A percentile compares a stretch with the other conserved stretches of the same genome.
These are phyloP conservation scores for Escallonia rubra DNA, from an alignment of 129 eudicot species.

Conservation along the genomic window DNA sequence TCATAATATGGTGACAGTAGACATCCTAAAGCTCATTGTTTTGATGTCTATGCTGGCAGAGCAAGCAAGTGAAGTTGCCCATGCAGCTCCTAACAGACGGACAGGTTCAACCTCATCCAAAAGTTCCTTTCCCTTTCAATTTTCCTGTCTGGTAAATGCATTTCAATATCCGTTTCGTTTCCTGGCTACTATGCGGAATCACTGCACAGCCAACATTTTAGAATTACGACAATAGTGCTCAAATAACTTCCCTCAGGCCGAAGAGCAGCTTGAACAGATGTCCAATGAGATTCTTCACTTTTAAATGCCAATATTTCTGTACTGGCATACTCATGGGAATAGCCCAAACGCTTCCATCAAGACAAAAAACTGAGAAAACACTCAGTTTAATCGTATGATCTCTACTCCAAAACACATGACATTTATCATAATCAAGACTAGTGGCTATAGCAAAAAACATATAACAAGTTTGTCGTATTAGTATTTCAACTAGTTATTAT, in stretches of 20 bases:
- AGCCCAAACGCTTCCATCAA: too few species aligned
- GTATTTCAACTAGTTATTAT: background rate
- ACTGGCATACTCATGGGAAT: too few species aligned
- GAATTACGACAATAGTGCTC: constrained; percentile 89
- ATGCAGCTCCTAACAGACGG: constrained; percentile 95
- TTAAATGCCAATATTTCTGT: too few species aligned
- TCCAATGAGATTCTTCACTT: constrained; percentile 57
- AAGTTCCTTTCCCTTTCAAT: constrained; percentile 2
- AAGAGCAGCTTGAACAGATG: constrained; percentile 87
- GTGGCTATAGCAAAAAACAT: background rate
- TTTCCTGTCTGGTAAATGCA: background rate
- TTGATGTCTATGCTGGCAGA: constrained; percentile 41
- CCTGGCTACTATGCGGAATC: constrained; percentile 2
- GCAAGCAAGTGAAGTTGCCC: constrained; percentile 74
- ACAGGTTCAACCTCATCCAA: constrained; percentile 61
- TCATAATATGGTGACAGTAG: too few species aligned
- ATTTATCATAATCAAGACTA: constrained; percentile 1
- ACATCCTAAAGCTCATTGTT: background rate
- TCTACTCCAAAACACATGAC: background rate
- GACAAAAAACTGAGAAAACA: too few species aligned
- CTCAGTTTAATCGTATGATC: too few species aligned
- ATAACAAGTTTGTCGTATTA: background rate
- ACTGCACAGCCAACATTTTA: constrained; percentile 64
- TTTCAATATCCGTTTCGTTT: background rate
- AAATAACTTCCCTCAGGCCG: constrained; percentile 95